Conservation (phyloP, 2,329 filamentous ascomycete species). For the Acrodontium crateriforme region DNA sequence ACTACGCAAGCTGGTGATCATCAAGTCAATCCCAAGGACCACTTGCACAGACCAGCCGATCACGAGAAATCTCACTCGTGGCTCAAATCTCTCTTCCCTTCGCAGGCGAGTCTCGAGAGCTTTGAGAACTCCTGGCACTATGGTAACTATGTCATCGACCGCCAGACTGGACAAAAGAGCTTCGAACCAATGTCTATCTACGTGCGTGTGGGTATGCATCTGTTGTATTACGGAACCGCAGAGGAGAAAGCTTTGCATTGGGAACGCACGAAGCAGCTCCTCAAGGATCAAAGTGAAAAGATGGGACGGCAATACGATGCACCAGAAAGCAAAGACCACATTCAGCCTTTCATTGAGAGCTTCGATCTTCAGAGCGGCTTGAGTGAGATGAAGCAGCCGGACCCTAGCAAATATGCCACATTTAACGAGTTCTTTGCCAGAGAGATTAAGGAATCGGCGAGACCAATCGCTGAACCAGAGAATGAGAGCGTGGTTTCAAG, state of each 20-base stretch:
- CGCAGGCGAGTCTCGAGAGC: slow-evolving; percentile 17
- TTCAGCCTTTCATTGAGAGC: slow-evolving; percentile 27
- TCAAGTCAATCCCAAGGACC: slow-evolving; percentile 14
- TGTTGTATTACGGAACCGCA: slow-evolving; percentile 29
- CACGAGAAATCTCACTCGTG: slow-evolving; percentile 10
- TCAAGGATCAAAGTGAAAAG: slow-evolving; percentile 25
- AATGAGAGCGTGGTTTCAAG: slow-evolving; percentile 20
- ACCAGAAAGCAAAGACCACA: slow-evolving; percentile 24
- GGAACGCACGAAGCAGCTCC: slow-evolving; percentile 19
- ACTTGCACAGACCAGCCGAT: slow-evolving; percentile 13
- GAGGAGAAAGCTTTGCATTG: slow-evolving; percentile 27
- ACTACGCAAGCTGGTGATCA: slow-evolving; percentile 12
- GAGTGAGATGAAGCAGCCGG: slow-evolving; percentile 23
- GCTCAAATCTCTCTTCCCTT: slow-evolving; percentile 13
- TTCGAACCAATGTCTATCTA: slow-evolving; percentile 32
- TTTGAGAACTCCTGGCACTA: slow-evolving; percentile 25
- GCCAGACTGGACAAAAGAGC: slow-evolving; percentile 25
- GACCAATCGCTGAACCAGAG: slow-evolving; percentile 25
- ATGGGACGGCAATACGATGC: slow-evolving; percentile 29
- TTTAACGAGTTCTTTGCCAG: slow-evolving; percentile 33
- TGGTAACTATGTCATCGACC: slow-evolving; percentile 32
- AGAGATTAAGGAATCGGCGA: slow-evolving; percentile 22
- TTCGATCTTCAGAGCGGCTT: slow-evolving; percentile 23
- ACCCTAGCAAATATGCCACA: slow-evolving; percentile 25
- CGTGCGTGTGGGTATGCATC: slow-evolving; percentile 30